Evolutionary conservation across 495 filamentous ascomycete genomes (phyloP).

Genomic region (Penicillium manginii): DNA sequence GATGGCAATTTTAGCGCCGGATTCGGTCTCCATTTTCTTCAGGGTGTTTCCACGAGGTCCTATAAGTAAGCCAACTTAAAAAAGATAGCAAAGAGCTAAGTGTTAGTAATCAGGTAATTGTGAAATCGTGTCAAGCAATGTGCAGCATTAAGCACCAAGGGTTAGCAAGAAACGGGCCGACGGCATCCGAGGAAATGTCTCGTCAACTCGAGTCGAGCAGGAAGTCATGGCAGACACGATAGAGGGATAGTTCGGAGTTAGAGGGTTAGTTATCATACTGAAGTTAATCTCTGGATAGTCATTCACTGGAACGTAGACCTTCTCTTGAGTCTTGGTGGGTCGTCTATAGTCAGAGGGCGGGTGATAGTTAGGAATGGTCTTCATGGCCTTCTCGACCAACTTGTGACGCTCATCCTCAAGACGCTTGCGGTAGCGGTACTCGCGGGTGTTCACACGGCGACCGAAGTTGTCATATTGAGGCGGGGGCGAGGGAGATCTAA

Average conservation of each 20-base stretch:
- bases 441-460: conserved; percentile 96
- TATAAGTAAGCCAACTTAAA: conserved; percentile 99
- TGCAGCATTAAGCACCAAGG: conserved; percentile 50
- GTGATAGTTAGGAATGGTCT: conserved; percentile 97
- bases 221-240: conserved; percentile 51
- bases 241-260: conserved; percentile 72
- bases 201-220: conserved; percentile 53
- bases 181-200: conserved; percentile 38
- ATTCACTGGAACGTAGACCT: conserved; percentile 99
- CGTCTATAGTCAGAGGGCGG: conserved; percentile 96
- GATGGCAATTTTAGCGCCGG: conserved; percentile 96
- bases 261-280: conserved; percentile 99
- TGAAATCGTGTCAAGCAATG: conserved; percentile 26
- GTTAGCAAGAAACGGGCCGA: conserved; percentile 63
- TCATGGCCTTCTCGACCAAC: conserved; percentile 96
- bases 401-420: conserved; percentile 99
- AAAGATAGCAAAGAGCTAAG: conserved; percentile 74
- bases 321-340: conserved; percentile 99
- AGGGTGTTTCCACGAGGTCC: conserved; percentile 98
- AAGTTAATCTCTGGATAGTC: conserved; percentile 99
- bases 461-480: conserved; percentile 99
- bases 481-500: conserved; percentile 89
- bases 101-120: conserved; percentile 75
- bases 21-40: conserved; percentile 99
- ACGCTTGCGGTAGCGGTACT: conserved; percentile 95